A percentile compares a stretch with the other conserved stretches of the same genome.
Evolutionary conservation across 2,329 filamentous ascomycete genomes (phyloP).

Genomic region (Sarocladium brachiariae): DNA sequence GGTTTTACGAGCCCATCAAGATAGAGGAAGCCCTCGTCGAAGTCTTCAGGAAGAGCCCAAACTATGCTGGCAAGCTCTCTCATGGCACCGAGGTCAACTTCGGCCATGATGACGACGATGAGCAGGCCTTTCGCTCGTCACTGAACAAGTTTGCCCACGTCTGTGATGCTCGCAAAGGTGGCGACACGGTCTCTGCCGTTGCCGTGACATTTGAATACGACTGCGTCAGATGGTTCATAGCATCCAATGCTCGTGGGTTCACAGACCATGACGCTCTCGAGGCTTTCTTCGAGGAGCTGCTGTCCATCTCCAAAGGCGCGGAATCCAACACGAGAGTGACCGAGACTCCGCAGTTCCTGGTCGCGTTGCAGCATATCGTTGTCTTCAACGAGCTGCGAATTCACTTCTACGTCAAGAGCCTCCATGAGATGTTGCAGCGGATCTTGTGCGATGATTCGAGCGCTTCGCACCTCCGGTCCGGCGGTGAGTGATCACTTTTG

Average conservation of each 20-base stretch:
- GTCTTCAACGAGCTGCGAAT: background rate
- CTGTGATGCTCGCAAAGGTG: background rate
- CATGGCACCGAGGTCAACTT: too few species aligned
- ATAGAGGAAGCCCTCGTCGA: background rate
- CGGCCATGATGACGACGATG: background rate
- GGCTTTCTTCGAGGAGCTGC: background rate
- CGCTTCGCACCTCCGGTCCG: too few species aligned
- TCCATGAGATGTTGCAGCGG: too few species aligned
- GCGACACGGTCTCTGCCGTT: background rate
- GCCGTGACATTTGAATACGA: background rate
- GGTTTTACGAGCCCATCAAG: background rate
- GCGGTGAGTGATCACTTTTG: too few species aligned
- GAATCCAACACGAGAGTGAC: background rate
- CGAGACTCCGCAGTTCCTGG: background rate
- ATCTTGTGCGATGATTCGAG: too few species aligned
- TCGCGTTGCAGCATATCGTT: background rate
- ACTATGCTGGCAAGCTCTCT: background rate
- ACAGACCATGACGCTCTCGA: background rate
- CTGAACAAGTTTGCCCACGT: background rate
- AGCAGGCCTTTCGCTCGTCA: background rate
- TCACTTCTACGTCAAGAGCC: background rate
- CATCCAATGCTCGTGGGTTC: background rate
- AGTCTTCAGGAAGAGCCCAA: background rate
- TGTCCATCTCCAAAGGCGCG: too few species aligned
- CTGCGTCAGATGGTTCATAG: background rate